Evolutionary conservation across 495 filamentous ascomycete genomes (phyloP), one percentile per base, ranked within the genome.

Genomic region (Aspergillus hancockii): DNA sequence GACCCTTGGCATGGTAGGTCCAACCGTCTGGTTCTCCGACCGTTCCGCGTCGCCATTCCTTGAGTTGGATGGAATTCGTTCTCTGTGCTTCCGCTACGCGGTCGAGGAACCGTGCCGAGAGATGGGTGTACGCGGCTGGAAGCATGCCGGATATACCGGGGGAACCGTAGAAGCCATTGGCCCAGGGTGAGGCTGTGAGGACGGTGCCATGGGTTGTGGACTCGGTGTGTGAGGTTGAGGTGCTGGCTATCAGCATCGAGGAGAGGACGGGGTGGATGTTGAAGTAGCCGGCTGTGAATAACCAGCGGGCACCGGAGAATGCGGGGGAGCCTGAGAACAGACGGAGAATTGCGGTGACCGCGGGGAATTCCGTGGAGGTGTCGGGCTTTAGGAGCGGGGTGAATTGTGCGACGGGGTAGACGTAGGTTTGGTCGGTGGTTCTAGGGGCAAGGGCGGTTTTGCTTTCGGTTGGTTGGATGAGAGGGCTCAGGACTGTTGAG

Each of bases 1-100:
- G 78, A 0, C 94, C 94, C 74, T 99, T 99, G 50, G 94, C 94
- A 67, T 99, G 94, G 69, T 99, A 99, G 0, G 93, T 96, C 94
- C 94, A 99, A 2, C 90, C 95, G 18, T 79, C 88, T 0, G 86
- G 85, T 65, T 91, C 83, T 25, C 87, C 86, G 23, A 96, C 88
- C 0, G 86, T 90, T 6, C 93, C 94, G 41, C 83, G 84, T 41
- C 87, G 82, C 95, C 95, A 99, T 74, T 99, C 94, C 55, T 88
- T 88, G 13, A 99, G 75, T 25, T 83, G 73, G n/a, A 96, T 88
- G 5, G 75, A 75, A 25, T 82, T 80, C n/a, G 84, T 83, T 4
- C 85, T 80, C 41, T 76, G 71, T 22, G 81, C 81, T 1, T 76
- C 77, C 2, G 86, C 76, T 1, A 92, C 86, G 18, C 84, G 79